phyloP scores from a whole-genome alignment of 2,329 filamentous ascomycete species.

The Mycogone perniciosa region DNA sequence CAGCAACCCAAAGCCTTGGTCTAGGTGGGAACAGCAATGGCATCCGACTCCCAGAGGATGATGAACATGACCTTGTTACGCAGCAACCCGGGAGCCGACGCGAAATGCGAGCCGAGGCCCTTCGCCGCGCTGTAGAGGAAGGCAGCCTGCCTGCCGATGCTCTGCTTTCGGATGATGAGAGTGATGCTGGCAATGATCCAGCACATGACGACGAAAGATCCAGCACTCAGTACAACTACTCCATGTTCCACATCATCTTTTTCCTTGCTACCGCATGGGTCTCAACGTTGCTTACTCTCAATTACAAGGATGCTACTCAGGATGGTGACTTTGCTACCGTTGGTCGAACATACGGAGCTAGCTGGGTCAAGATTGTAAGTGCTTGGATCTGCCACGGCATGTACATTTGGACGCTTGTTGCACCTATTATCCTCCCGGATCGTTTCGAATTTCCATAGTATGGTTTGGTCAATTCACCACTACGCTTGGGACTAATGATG shows the following conservation, averaged over 20 bases:
- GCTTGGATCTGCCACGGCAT: constrained; percentile 94
- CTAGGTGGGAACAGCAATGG: constrained; percentile 49
- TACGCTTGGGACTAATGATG: too few species aligned
- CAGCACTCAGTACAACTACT: constrained; percentile 92
- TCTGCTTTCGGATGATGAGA: constrained; percentile 66
- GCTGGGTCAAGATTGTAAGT: constrained; percentile 98
- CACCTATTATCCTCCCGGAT: constrained; percentile 78
- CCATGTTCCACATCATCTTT: constrained; percentile 95
- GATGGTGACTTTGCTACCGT: constrained; percentile 80
- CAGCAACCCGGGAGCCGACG: constrained; percentile 74
- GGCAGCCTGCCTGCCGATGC: constrained; percentile 89
- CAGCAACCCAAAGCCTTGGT: constrained; percentile 82
- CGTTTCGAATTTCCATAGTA: constrained; percentile 60
- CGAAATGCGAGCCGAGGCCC: constrained; percentile 87
- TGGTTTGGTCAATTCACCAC: constrained; percentile 26
- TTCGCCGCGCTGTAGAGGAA: constrained; percentile 86
- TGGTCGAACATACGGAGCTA: constrained; percentile 91
- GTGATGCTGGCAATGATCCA: constrained; percentile 55
- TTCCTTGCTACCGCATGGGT: constrained; percentile 95
- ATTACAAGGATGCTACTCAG: constrained; percentile 58
- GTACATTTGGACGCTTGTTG: constrained; percentile 88
- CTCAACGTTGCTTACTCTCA: constrained; percentile 75
- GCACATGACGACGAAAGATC: constrained; percentile 81
- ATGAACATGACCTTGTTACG: constrained; percentile 83
- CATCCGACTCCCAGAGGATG: constrained; percentile 59